Evolutionary conservation across 176 grass and related monocot genomes (phyloP).

Genomic region (sorghum (Sorghum bicolor)): Sorghum_bicolor_NCBIv3 NC_012872.2:63830501-63831000

Average conservation of each 20-base stretch:
- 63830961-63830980: not conserved
- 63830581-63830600: conserved; percentile 82
- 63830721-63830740: not conserved
- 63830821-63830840: not conserved
- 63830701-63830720: not conserved
- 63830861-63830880: not conserved
- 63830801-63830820: not conserved
- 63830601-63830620: conserved; percentile 52
- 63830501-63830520: not conserved
- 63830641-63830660: conserved; percentile 51
- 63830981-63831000: not conserved
- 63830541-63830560: conserved; percentile 50
- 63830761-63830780: not conserved
- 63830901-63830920: not conserved
- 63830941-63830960: not conserved
- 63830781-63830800: not conserved
- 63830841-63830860: not conserved
- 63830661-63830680: conserved; percentile 19
- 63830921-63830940: not conserved
- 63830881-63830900: not conserved
- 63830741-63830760: not conserved
- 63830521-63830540: not conserved
- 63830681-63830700: not conserved
- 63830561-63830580: conserved; percentile 97
- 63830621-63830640: conserved; percentile 70